A percentile compares a stretch with the other conserved stretches of the same genome.
Evolutionary conservation across 257 asterid genomes (phyloP).

Genomic region (Rauvolfia tetraphylla): DNA sequence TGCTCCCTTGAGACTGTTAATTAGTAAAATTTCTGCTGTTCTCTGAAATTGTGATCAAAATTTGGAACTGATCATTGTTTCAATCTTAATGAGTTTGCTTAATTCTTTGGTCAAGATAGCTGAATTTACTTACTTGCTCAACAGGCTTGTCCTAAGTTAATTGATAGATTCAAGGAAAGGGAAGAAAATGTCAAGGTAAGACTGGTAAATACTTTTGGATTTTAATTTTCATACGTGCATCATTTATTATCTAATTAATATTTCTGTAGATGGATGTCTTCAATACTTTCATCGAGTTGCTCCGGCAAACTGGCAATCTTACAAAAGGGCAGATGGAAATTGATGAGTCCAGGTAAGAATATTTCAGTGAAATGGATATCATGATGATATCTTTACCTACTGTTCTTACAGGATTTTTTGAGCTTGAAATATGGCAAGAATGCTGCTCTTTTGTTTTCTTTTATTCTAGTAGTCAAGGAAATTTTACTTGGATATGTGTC

Average conservation of each 20-base stretch:
- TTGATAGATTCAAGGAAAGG: constrained; percentile 96
- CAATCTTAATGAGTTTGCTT: neutral
- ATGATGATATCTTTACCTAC: neutral
- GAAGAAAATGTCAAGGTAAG: constrained; percentile 98
- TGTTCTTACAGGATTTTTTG: neutral
- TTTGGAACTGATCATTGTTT: neutral
- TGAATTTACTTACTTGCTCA: constrained; percentile 2
- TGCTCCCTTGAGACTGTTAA: neutral
- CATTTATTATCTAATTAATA: constrained; percentile 21
- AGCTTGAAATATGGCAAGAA: neutral
- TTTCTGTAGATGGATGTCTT: constrained; percentile 92
- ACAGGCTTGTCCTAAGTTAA: constrained; percentile 98
- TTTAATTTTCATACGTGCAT: constrained; percentile 4
- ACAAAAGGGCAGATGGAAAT: constrained; percentile 78
- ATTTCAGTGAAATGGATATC: neutral
- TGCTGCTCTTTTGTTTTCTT: neutral
- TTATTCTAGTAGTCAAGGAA: neutral
- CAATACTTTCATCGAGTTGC: constrained; percentile 86
- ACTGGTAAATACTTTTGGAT: constrained; percentile 1
- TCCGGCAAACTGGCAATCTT: constrained; percentile 94
- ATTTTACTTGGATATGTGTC: neutral
- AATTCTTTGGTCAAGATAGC: neutral
- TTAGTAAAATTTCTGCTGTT: neutral
- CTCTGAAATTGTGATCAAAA: neutral
- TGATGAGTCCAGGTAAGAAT: constrained; percentile 81